Base-by-base conservation (phyloP, 306 rosid species). In the Rosa chinensis region DNA sequence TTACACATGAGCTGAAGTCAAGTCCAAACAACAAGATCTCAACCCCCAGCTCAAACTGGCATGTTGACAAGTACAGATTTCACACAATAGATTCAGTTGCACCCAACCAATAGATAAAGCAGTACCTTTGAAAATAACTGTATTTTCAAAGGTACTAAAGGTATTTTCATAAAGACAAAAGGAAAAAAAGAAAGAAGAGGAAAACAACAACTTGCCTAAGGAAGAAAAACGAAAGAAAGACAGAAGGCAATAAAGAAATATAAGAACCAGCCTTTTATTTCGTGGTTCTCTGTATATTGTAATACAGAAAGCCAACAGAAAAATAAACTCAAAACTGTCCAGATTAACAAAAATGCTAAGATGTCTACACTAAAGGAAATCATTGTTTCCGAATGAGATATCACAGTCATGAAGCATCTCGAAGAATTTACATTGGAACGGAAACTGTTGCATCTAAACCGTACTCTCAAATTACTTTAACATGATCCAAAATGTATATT, bases 401-500 rank as follows among this genome's bases (percentile, higher is more conserved):
- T 18, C 44, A 18, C 83, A 68, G 72, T 62, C 61, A 68, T 39
- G 52, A 75, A 83, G 81, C 70, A 77, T 82, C 82, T 53, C 73
- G 71, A 82, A 73, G 43, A 79, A 76, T 78, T 76, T 89, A 86
- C 84, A 89, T 53, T 66, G 81, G 72, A 45, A 78, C 73, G 77
- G 25, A 55, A 72, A 81, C 75, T 71, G 82, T 82, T 64, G 82
- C 82, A 80, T 53, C 66, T 43, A 80, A 80, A 82, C 39, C 81
- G 77, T 78, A 86, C 80, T 84, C 61, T 58, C 75, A 79, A 78
- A 78, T 81, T 76, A 63, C 83, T n/a, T 77, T 76, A 40, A 47
- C 37, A 79, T 72, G 84, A 50, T 53, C 79, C 82, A 70, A 84
- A 82, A 82, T 73, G 81, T 81, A 79, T 85, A 90, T 88, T 87